Conservation (phyloP, 1,284 basidiomycete species). For the Rhodotorula mucilaginosa region DNA sequence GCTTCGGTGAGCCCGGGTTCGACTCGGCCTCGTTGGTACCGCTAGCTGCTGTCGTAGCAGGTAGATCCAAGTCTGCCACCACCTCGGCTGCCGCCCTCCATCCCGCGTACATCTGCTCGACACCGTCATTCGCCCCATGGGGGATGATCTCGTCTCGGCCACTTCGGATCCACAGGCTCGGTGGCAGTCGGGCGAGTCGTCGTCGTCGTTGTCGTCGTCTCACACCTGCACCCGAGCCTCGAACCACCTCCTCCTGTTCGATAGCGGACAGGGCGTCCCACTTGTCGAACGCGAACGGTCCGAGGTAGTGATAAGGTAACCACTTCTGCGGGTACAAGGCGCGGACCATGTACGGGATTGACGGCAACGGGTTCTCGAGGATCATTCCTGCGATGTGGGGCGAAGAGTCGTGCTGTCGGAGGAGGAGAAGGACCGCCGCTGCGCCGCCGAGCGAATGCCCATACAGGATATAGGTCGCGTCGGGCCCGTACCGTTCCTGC, state of each 20-base stretch:
- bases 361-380: conserved; percentile 58
- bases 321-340: conserved; percentile 57
- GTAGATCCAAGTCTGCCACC: neutral
- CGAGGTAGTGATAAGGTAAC: conserved; percentile 57
- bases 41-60: neutral
- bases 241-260: neutral
- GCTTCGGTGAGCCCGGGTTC: too few relatives aligned
- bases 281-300: conserved; percentile 53
- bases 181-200: neutral
- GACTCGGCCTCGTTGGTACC: too few relatives aligned
- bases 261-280: conserved; percentile 53
- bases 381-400: conserved; percentile 49
- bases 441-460: conserved; percentile 59
- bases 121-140: conserved; percentile 12
- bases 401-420: neutral
- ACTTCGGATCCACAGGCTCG: conserved; percentile 34
- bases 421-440: conserved; percentile 52
- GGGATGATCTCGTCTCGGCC: conserved; percentile 37
- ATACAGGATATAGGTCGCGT: conserved; percentile 52
- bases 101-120: conserved; percentile 18
- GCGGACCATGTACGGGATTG: conserved; percentile 56
- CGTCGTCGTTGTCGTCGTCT: too few relatives aligned
- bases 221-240: neutral
- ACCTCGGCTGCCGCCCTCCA: conserved; percentile 6
- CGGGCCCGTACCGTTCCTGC: conserved; percentile 46